Conservation (phyloP, 176 grass and related monocot species). For the Thinopyrum elongatum region DNA sequence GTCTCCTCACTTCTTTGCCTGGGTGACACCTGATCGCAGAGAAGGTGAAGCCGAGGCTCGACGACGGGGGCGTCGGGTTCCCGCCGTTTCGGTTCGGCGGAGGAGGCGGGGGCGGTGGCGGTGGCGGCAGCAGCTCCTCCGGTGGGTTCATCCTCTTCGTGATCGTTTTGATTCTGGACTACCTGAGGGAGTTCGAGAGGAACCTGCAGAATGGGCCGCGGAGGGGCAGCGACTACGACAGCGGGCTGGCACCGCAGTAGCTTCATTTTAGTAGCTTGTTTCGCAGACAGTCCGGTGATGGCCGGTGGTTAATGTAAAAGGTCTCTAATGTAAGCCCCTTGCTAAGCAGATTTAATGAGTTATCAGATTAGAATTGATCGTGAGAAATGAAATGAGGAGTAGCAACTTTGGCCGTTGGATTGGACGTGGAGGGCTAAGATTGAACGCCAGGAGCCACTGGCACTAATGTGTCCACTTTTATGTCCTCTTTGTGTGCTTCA, state of each 20-base stretch:
- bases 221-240: slow-evolving; percentile 34
- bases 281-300: neutral
- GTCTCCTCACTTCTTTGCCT: neutral
- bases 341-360: neutral
- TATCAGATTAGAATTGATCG: neutral
- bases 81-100: slow-evolving; percentile 50
- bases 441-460: neutral
- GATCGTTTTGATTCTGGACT: slow-evolving; percentile 51
- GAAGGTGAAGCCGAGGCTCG: slow-evolving; percentile 45
- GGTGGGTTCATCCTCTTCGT: slow-evolving; percentile 55
- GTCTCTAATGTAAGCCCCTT: neutral
- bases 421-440: neutral
- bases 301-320: neutral
- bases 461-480: neutral
- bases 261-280: neutral
- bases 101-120: neutral
- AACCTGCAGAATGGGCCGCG: slow-evolving; percentile 42
- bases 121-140: slow-evolving; percentile 37
- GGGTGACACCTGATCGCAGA: slow-evolving; percentile 2
- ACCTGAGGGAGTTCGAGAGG: slow-evolving; percentile 47
- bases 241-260: slow-evolving; percentile 25
- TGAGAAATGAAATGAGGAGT: neutral
- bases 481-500: neutral
- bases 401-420: neutral
- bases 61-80: slow-evolving; percentile 46